Base-by-base conservation (phyloP, 129 eudicot genomes). In the Dittrichia graveolens region DNA sequence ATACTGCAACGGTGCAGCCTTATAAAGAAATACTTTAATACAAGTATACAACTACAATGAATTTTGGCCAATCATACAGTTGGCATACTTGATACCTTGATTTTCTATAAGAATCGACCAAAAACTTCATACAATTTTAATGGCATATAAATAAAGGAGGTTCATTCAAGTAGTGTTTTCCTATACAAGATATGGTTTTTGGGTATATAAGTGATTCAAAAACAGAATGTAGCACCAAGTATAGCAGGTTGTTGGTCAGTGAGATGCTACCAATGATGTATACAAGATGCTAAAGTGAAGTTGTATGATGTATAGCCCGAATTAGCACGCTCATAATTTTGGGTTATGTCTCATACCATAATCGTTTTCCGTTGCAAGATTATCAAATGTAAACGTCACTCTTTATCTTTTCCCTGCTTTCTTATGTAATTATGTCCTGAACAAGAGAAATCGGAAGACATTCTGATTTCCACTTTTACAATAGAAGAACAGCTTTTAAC, bases 341-440 rank as follows among this genome's bases (percentile, higher is more conserved):
- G 78, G 78, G 67, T 78, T 78, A 71, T 71, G 37, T 18, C 78
- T 78, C 61, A 72, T 59, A 63, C 78, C 66, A 78, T 43, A 74
- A 50, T 39, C 6, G 10, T 19, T 61, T 37, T n/a, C 18, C 43
- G 9, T 59, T 41, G 12, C 13, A 39, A 42, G 45, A 18, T 24
- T 24, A 43, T 65, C 13, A 6, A 2, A 44, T 45, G 9, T 19
- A 65, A 65, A 46, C 13, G 10, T 61, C 38, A 19, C 38, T 70
- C 41, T 53, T 50, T 44, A 5, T 24, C 31, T 24, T 24, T 24
- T 2, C 31, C 31, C 31, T 24, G 31, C 31, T 24, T 24, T 24
- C 31, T 59, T 46, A 24, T 73, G 61, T 13, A n/a, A 73, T 14
- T 19, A 1, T 16, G 42, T 13, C 14, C 5, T 5, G 4, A 15